Evolutionary conservation across 257 asterid species (phyloP).

Genomic region (Ligustrum vulgare): DNA sequence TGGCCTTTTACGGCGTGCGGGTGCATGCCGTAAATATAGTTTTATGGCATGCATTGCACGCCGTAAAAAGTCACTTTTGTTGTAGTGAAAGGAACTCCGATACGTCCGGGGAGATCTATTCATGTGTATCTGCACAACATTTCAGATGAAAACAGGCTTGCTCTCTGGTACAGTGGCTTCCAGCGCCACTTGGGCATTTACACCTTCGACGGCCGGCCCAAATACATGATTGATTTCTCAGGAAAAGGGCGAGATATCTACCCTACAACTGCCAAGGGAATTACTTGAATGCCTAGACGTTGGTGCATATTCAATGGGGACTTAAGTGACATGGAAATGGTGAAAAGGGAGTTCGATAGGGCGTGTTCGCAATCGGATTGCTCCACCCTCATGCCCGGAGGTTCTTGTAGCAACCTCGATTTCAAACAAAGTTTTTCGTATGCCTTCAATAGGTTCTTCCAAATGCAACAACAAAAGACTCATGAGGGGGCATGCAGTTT

Average conservation of each 20-base stretch:
- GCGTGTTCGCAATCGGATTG: conserved; percentile 47
- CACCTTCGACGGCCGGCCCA: conserved; percentile 47
- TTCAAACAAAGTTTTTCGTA: conserved; percentile 35
- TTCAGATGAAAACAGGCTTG: conserved; percentile 39
- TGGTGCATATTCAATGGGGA: conserved; percentile 37
- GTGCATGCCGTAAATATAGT: too few species aligned
- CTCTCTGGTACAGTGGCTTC: conserved; percentile 13
- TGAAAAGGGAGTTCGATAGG: neutral
- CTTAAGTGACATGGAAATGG: neutral
- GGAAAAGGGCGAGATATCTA: conserved; percentile 33
- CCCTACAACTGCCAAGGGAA: conserved; percentile 47
- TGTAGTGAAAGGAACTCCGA: conserved; percentile 44
- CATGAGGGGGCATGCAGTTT: conserved; percentile 29
- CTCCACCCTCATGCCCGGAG: conserved; percentile 38
- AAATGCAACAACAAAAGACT: conserved; percentile 28
- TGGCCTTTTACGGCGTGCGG: too few species aligned
- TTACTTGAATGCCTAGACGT: conserved; percentile 29
- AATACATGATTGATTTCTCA: conserved; percentile 46
- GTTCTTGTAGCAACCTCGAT: conserved; percentile 36
- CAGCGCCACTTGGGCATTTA: conserved; percentile 65
- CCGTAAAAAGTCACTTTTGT: too few species aligned
- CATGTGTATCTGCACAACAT: conserved; percentile 40
- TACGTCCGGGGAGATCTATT: conserved; percentile 30
- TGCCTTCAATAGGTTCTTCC: conserved; percentile 51
- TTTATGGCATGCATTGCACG: too few species aligned